phyloP scores from a whole-genome alignment of 768 basidiomycete species.

The Pholiota microspora region DNA sequence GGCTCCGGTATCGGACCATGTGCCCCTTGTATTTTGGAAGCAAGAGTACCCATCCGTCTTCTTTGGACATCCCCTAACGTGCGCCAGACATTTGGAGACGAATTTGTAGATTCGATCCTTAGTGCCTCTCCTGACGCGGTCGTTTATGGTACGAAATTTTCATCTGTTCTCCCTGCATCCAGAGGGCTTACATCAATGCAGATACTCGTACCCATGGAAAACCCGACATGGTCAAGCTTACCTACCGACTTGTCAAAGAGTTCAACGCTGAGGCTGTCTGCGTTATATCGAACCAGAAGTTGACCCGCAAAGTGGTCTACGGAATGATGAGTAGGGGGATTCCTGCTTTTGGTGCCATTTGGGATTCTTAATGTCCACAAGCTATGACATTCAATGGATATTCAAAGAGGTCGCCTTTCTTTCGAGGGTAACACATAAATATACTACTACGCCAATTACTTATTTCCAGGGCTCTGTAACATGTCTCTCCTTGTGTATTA shows the following conservation, averaged over 20 bases:
- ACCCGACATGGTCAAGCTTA: slow-evolving; percentile 48
- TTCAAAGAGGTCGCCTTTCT: background rate
- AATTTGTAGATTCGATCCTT: slow-evolving; percentile 54
- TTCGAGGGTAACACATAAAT: background rate
- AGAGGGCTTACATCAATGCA: slow-evolving; percentile 13
- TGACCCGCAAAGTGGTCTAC: slow-evolving; percentile 57
- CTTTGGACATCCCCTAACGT: slow-evolving; percentile 66
- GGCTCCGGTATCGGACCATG: slow-evolving; percentile 63
- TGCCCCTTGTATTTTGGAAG: slow-evolving; percentile 51
- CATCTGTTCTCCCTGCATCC: background rate
- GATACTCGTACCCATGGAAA: slow-evolving; percentile 45
- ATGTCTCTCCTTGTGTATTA: background rate
- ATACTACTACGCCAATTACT: background rate
- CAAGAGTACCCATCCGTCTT: slow-evolving; percentile 48
- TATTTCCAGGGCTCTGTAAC: background rate
- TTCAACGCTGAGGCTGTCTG: slow-evolving; percentile 54
- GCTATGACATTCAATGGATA: background rate
- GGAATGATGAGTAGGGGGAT: slow-evolving; percentile 59
- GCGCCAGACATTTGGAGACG: slow-evolving; percentile 59
- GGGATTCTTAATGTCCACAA: slow-evolving; percentile 43
- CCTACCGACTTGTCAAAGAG: slow-evolving; percentile 43
- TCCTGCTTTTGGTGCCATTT: slow-evolving; percentile 62
- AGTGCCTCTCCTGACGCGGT: slow-evolving; percentile 54
- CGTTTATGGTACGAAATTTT: slow-evolving; percentile 43
- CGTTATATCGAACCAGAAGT: slow-evolving; percentile 56